These are phyloP conservation scores for Russula olivacea DNA, from an alignment of 768 basidiomycete genomes.

Conservation along the genomic window DNA sequence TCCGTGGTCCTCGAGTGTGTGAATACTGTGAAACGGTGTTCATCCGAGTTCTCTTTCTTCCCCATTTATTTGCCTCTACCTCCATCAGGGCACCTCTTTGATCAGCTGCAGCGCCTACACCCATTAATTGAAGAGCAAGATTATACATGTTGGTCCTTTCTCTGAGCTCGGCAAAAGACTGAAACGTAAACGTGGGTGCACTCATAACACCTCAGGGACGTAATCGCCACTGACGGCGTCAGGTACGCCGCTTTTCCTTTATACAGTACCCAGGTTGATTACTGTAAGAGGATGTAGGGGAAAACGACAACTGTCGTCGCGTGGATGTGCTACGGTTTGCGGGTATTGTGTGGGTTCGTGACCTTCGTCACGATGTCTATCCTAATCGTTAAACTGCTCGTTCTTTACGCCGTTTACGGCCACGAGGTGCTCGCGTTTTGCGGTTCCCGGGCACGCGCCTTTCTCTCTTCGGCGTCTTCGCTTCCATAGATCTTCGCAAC, in stretches of 20 bases:
- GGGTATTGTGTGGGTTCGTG: conserved; percentile 35
- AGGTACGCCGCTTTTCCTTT: not conserved
- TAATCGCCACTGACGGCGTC: not conserved
- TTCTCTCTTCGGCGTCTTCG: conserved; percentile 32
- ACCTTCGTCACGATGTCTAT: conserved; percentile 38
- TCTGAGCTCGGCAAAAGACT: too few relatives aligned
- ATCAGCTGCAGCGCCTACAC: not conserved
- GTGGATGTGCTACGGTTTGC: conserved; percentile 54
- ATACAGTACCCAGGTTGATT: not conserved
- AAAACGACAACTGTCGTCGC: conserved; percentile 33
- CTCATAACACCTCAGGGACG: not conserved
- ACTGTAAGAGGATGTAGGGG: not conserved
- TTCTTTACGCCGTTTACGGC: not conserved
- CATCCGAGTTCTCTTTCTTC: too few relatives aligned
- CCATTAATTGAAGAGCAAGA: conserved; percentile 41
- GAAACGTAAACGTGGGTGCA: not conserved
- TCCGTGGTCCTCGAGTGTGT: not conserved
- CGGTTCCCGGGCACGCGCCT: conserved; percentile 41
- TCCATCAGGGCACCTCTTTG: not conserved
- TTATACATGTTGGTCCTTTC: too few relatives aligned
- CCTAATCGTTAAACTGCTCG: conserved; percentile 42
- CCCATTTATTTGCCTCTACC: not conserved
- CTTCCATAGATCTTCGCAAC: conserved; percentile 36
- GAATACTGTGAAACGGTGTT: not conserved
- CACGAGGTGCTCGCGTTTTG: not conserved